Conservation (phyloP, 257 asterid species). For the Solanum medicagineum region DNA sequence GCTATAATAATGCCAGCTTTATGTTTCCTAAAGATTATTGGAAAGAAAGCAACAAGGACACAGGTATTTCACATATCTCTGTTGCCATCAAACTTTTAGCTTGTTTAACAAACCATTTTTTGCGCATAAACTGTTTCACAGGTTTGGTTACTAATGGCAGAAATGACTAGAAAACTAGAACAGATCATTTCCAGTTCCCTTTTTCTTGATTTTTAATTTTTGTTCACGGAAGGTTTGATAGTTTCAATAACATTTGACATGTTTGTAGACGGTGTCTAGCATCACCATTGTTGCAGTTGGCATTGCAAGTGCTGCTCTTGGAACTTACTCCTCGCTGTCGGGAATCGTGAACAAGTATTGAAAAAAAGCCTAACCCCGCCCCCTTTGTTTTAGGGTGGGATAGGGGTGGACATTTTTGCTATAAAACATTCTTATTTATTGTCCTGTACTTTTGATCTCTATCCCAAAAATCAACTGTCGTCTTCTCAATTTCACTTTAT, state of each 20-base stretch:
- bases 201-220: background rate
- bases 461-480: background rate
- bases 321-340: slow-evolving; percentile 46
- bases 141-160: background rate
- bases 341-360: slow-evolving; percentile 29
- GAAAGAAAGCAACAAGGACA: slow-evolving; percentile 39
- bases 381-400: background rate
- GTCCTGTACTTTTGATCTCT: background rate
- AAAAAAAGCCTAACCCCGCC: background rate
- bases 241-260: background rate
- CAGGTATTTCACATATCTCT: slow-evolving; percentile 29
- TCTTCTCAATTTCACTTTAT: background rate
- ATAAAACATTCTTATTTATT: background rate
- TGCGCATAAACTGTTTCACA: background rate
- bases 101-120: background rate
- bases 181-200: background rate
- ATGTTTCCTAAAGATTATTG: slow-evolving; percentile 58
- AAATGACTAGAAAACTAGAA: background rate
- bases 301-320: slow-evolving; percentile 38
- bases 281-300: slow-evolving; percentile 36
- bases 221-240: background rate
- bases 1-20: slow-evolving; percentile 58
- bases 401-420: background rate
- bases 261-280: slow-evolving; percentile 8
- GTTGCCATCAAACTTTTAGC: background rate